Percentiles rank a stretch among this genome's conserved stretches.
Evolutionary conservation across 1,284 basidiomycete genomes (phyloP).

Genomic region (Ceratobasidium sp.): DNA sequence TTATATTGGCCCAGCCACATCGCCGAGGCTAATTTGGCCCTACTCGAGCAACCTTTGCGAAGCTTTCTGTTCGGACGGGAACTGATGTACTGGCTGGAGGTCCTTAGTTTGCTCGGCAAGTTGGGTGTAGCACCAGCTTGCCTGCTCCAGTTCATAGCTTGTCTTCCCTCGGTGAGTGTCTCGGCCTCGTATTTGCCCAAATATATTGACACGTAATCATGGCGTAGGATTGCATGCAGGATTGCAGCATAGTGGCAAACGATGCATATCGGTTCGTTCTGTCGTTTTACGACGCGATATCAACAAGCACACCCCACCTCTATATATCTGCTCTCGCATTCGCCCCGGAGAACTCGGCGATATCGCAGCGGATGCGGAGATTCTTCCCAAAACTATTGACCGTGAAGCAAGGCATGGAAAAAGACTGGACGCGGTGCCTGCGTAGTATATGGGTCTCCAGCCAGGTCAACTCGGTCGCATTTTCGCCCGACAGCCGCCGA

Average conservation of each 20-base stretch:
- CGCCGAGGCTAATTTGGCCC: not conserved
- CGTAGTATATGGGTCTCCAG: not conserved
- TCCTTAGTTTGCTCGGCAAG: conserved; percentile 18
- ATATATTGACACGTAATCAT: too few relatives aligned
- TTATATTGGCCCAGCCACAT: conserved; percentile 23
- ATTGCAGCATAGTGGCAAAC: not conserved
- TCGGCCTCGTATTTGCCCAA: too few relatives aligned
- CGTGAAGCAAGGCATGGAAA: not conserved
- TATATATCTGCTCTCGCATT: conserved; percentile 1
- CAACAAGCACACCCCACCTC: not conserved
- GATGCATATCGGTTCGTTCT: not conserved
- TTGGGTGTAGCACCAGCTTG: conserved; percentile 4
- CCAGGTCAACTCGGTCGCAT: not conserved
- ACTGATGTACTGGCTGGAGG: conserved; percentile 38
- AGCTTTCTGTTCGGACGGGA: not conserved
- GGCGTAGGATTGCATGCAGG: not conserved
- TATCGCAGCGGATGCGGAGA: not conserved
- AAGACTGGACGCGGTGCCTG: not conserved
- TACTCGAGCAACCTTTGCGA: not conserved
- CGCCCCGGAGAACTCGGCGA: not conserved
- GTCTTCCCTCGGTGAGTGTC: not conserved
- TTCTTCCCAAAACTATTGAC: not conserved
- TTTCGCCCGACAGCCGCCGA: conserved; percentile 36
- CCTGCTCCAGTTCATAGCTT: not conserved
- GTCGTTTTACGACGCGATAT: not conserved